phyloP scores from a whole-genome alignment of 768 basidiomycete species.

The Lactarius psammicola region DNA sequence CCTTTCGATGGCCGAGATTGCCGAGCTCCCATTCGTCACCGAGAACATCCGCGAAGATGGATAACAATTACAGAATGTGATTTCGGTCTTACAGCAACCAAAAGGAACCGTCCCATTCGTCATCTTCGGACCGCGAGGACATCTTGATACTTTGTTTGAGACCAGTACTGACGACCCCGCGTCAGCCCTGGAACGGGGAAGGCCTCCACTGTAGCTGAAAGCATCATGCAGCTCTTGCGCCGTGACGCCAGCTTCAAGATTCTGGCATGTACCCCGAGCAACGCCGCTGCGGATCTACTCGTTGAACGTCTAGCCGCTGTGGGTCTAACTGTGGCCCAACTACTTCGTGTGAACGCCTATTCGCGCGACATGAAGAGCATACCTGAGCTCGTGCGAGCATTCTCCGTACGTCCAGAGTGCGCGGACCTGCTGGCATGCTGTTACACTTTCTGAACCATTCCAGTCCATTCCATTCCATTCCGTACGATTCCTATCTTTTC shows the following conservation, averaged over 20 bases:
- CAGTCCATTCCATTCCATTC: too few species aligned
- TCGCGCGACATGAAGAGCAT: constrained; percentile 41
- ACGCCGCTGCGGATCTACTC: constrained; percentile 39
- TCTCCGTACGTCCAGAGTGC: constrained; percentile 39
- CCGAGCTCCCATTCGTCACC: constrained; percentile 39
- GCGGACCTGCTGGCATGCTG: constrained; percentile 42
- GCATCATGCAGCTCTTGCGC: constrained; percentile 38
- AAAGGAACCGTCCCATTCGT: constrained; percentile 54
- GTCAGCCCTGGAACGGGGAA: constrained; percentile 44
- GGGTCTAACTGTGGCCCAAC: constrained; percentile 31
- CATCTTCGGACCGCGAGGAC: constrained; percentile 59
- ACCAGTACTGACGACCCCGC: background rate
- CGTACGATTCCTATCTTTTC: too few species aligned
- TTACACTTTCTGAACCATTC: too few species aligned
- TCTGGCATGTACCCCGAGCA: constrained; percentile 41
- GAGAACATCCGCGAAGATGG: constrained; percentile 45
- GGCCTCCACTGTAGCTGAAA: constrained; percentile 40
- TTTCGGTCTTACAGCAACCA: constrained; percentile 43
- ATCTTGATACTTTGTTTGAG: background rate
- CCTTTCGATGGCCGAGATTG: constrained; percentile 24
- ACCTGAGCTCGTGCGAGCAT: constrained; percentile 39
- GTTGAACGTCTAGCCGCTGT: constrained; percentile 32
- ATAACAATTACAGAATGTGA: constrained; percentile 50
- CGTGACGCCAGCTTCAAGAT: constrained; percentile 30
- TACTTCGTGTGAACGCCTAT: constrained; percentile 57